These are phyloP conservation scores for Datura wrightii DNA, from an alignment of 257 asterid species.

Conservation along the genomic window DNA sequence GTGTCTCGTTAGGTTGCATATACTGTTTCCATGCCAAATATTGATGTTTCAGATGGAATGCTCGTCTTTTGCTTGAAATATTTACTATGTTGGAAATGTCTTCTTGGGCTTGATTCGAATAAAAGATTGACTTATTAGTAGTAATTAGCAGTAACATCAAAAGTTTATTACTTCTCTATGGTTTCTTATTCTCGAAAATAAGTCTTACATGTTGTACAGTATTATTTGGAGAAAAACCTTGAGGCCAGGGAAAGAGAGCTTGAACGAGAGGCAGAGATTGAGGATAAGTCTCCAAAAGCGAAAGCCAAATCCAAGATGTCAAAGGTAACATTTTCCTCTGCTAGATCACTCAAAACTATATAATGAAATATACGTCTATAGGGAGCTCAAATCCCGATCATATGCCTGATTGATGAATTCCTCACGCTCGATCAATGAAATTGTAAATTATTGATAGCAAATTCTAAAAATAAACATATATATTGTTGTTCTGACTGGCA, in stretches of 20 bases:
- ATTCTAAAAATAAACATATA: background rate
- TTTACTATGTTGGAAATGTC: background rate
- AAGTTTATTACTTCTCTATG: background rate
- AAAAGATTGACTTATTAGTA: too few species aligned
- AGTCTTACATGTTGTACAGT: slow-evolving; percentile 50
- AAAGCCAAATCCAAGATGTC: slow-evolving; percentile 99
- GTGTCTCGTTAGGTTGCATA: background rate
- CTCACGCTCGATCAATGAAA: too few species aligned
- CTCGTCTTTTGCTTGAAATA: background rate
- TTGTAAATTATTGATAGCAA: background rate
- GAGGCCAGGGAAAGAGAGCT: slow-evolving; percentile 90
- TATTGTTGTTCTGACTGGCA: slow-evolving; percentile 34
- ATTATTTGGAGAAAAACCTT: slow-evolving; percentile 95
- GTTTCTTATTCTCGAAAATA: background rate
- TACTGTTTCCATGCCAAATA: background rate
- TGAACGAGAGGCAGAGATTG: slow-evolving; percentile 99
- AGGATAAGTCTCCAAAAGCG: slow-evolving; percentile 87
- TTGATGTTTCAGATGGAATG: background rate
- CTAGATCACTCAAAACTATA: background rate
- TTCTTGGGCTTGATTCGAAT: background rate
- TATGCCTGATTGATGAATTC: background rate
- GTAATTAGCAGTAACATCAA: background rate
- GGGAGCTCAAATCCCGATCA: background rate
- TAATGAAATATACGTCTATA: background rate
- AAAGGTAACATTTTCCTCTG: slow-evolving; percentile 57